Conservation (phyloP, 495 filamentous ascomycete species). For the Friedmanniomyces endolithicus region DNA sequence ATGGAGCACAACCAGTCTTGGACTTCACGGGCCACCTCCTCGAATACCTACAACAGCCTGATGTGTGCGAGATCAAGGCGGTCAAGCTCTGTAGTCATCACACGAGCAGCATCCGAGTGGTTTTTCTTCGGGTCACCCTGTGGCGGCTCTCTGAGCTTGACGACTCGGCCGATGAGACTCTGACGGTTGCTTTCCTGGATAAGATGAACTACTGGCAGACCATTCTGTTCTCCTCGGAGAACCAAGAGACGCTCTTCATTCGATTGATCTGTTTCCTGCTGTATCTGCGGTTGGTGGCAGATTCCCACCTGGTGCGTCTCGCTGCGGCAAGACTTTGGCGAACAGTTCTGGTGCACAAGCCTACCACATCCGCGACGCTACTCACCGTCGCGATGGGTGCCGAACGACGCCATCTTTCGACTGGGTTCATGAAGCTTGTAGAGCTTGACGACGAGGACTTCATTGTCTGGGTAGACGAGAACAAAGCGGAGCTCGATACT, state of each 20-base stretch:
- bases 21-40: slow-evolving; percentile 77
- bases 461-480: slow-evolving; percentile 73
- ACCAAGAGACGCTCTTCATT: slow-evolving; percentile 61
- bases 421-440: slow-evolving; percentile 70
- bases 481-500: slow-evolving; percentile 65
- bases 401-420: slow-evolving; percentile 58
- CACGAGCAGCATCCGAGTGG: slow-evolving; percentile 56
- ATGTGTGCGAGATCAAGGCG: slow-evolving; percentile 64
- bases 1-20: slow-evolving; percentile 63
- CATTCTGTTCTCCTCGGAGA: slow-evolving; percentile 65
- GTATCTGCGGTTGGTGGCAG: slow-evolving; percentile 66
- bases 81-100: slow-evolving; percentile 79
- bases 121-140: slow-evolving; percentile 63
- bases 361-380: slow-evolving; percentile 61
- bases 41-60: slow-evolving; percentile 79
- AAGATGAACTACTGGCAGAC: slow-evolving; percentile 93
- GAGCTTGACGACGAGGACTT: slow-evolving; percentile 82
- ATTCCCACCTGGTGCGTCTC: slow-evolving; percentile 50
- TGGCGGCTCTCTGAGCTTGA: slow-evolving; percentile 75
- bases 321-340: slow-evolving; percentile 77
- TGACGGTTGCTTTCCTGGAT: slow-evolving; percentile 56
- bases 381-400: slow-evolving; percentile 53
- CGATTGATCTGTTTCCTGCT: slow-evolving; percentile 80
- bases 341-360: slow-evolving; percentile 85
- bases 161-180: slow-evolving; percentile 43